Evolutionary conservation across 2,329 filamentous ascomycete genomes (phyloP), one percentile per base, ranked within the genome.

Genomic region (Dichotomopilus funicola): DNA sequence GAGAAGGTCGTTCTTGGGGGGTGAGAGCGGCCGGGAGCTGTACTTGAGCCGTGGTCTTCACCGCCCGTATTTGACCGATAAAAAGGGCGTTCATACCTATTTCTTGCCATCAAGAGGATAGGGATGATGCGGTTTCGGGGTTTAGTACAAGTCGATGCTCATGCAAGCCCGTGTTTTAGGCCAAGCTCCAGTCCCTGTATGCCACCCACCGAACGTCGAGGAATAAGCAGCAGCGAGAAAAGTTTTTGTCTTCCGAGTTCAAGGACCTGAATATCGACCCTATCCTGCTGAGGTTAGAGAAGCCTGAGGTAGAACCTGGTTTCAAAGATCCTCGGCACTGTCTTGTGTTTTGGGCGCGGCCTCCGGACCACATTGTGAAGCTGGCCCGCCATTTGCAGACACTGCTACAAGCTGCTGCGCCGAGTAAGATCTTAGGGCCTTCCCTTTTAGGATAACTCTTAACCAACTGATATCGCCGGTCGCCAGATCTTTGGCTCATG

Each of bases 331-430:
- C 82, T 43, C 78, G 92, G 42, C 79, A 96, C 65, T 95, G 91
- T 67, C 76, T 96, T 9, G 88, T 91, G 0, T 85, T 96, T 66
- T 96, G 91, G 90, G 89, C 88, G 3, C 79, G 91, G 6, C 92
- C 92, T 12, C 88, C 91, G 0, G 72, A 81, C 46, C 82, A 86
- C 62, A 76, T 96, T 13, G 76, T 86, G 46, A 72, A 78, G 19
- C 72, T 97, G 56, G 82, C 92, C 2, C 71, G 74, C 2, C 78
- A 79, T 55, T 72, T 96, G 35, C 92, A 96, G 70, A 70, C 77
- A 49, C 78, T 82, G 64, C 73, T 95, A 48, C 75, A 77, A 55
- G 72, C 76, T 19, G 78, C 82, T 19, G 85, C 86, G 11, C 88
- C 89, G 38, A 80, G 90, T 94, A 74, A 68, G 85, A 43, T 27